Evolutionary conservation across 2,329 filamentous ascomycete species (phyloP).

Genomic region (Aureobasidium pullulans): DNA sequence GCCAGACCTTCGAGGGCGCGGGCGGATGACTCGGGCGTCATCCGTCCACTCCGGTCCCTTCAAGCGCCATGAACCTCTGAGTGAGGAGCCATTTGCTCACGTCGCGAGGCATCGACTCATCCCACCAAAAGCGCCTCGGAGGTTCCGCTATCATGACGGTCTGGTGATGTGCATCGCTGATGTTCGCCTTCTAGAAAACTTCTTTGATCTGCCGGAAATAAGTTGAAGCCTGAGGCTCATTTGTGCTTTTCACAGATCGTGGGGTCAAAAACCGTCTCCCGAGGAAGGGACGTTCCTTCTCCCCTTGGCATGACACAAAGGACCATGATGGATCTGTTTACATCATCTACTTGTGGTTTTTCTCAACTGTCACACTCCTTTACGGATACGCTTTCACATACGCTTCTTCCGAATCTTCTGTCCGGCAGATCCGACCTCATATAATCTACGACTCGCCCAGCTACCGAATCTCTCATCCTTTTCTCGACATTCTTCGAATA

Average conservation of each 20-base stretch:
- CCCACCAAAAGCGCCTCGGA: too few species aligned
- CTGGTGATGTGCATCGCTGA: too few species aligned
- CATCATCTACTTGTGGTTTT: slow-evolving; percentile 2
- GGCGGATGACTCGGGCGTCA: too few species aligned
- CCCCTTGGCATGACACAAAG: neutral
- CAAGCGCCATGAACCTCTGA: too few species aligned
- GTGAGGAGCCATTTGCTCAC: too few species aligned
- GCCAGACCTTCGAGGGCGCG: too few species aligned
- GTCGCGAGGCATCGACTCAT: too few species aligned
- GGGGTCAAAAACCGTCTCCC: neutral
- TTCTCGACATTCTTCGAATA: too few species aligned
- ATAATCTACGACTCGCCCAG: neutral
- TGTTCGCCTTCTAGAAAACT: too few species aligned
- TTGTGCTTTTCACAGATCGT: neutral
- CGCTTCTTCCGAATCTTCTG: neutral
- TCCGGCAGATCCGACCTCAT: neutral
- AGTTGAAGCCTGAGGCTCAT: neutral
- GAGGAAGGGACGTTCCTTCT: neutral
- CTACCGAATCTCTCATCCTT: too few species aligned
- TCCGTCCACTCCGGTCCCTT: too few species aligned
- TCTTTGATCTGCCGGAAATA: neutral
- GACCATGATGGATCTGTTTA: neutral
- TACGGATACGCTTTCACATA: neutral
- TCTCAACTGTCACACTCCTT: neutral
- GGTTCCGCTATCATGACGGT: too few species aligned